Percentiles rank a stretch among this genome's conserved stretches.
Evolutionary conservation across 768 basidiomycete genomes (phyloP).

Genomic region (Mycena indigotica): DNA sequence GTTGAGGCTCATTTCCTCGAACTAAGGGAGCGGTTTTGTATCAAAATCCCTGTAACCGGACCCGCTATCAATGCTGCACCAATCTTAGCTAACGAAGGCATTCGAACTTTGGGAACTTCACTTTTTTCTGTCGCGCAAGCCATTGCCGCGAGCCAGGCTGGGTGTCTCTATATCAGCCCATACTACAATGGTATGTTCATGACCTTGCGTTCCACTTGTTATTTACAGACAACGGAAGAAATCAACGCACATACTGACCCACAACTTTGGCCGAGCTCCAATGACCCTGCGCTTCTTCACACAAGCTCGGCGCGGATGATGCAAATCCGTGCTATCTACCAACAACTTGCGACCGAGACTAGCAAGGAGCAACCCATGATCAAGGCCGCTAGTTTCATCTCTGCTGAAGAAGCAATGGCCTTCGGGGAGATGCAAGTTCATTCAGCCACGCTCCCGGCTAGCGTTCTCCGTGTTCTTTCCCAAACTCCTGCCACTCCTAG

Average conservation of each 20-base stretch:
- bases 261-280: constrained; percentile 33
- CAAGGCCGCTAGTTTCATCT: constrained; percentile 21
- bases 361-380: constrained; percentile 37
- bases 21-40: constrained; percentile 41
- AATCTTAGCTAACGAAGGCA: constrained; percentile 41
- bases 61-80: constrained; percentile 44
- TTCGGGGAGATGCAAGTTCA: constrained; percentile 24
- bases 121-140: constrained; percentile 50
- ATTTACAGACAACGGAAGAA: constrained; percentile 23
- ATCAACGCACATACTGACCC: constrained; percentile 38
- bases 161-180: constrained; percentile 46
- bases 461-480: constrained; percentile 12
- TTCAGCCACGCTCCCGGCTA: constrained; percentile 12
- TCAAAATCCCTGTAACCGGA: constrained; percentile 51
- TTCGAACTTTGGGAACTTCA: constrained; percentile 48
- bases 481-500: constrained; percentile 14
- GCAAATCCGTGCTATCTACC: constrained; percentile 26
- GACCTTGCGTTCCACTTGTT: neutral
- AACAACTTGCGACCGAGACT: constrained; percentile 35
- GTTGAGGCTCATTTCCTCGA: neutral
- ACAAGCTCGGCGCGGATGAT: constrained; percentile 35
- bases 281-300: constrained; percentile 35
- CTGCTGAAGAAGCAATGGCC: constrained; percentile 16
- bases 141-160: constrained; percentile 42
- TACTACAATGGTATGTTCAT: constrained; percentile 51